These are phyloP conservation scores for Colletotrichum godetiae DNA, from an alignment of 2,329 filamentous ascomycete genomes.

Conservation along the genomic window DNA sequence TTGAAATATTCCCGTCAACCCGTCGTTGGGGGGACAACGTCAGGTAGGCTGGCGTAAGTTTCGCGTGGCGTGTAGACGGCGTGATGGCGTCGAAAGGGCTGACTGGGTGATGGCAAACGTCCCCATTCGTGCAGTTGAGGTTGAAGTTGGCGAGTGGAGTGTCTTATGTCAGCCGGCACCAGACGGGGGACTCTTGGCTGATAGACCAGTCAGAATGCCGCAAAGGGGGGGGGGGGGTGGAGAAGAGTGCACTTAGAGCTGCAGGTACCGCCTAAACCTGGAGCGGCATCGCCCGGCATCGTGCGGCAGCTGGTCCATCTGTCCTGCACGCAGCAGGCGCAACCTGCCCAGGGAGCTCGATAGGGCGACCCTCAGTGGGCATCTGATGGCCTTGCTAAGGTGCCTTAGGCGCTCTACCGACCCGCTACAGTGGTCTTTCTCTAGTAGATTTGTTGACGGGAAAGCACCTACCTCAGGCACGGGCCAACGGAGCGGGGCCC, in stretches of 20 bases:
- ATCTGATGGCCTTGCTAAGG: background rate
- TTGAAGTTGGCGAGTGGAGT: slow-evolving; percentile 20
- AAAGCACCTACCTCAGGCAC: slow-evolving; percentile 8
- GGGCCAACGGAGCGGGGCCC: slow-evolving; percentile 6
- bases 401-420: background rate
- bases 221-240: slow-evolving; percentile 23
- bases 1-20: background rate
- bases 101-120: background rate
- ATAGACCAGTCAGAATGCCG: slow-evolving; percentile 20
- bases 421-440: background rate
- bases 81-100: background rate
- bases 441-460: background rate
- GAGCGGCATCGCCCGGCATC: slow-evolving; percentile 19
- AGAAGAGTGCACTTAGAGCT: background rate
- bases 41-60: background rate
- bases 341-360: background rate
- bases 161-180: slow-evolving; percentile 3
- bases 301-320: slow-evolving; percentile 16
- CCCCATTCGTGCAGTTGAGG: background rate
- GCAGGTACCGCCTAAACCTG: slow-evolving; percentile 13
- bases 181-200: background rate
- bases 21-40: background rate
- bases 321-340: background rate
- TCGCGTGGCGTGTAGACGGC: slow-evolving; percentile 1
- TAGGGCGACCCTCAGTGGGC: slow-evolving; percentile 25